Conservation (phyloP, 768 basidiomycete species). For the Floccularia luteovirens region DNA sequence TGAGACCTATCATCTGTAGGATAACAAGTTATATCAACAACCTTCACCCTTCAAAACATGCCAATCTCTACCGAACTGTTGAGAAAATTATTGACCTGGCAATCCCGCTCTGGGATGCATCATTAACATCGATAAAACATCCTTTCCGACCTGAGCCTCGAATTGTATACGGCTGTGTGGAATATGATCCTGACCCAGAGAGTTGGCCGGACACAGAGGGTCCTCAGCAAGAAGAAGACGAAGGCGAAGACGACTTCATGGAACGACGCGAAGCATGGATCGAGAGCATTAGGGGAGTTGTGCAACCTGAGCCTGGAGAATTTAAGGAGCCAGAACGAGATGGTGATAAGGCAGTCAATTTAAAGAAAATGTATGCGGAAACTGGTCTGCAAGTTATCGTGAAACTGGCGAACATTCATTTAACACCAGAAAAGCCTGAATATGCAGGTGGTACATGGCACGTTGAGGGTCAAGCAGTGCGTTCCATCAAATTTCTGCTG, state of each 20-base stretch:
- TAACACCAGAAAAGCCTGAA: constrained; percentile 21
- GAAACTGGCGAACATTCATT: constrained; percentile 19
- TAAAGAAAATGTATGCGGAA: too few species aligned
- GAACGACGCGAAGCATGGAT: background rate
- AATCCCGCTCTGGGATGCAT: constrained; percentile 18
- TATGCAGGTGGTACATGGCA: constrained; percentile 20
- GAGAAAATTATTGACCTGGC: constrained; percentile 13
- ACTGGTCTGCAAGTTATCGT: constrained; percentile 17
- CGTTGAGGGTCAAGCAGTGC: constrained; percentile 19
- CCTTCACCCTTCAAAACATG: constrained; percentile 15
- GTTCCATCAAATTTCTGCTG: background rate
- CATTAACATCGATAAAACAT: constrained; percentile 2
- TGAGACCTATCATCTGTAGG: constrained; percentile 3
- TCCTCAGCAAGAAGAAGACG: background rate
- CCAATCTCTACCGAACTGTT: constrained; percentile 13
- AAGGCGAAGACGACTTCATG: background rate
- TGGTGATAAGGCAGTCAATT: constrained; percentile 3
- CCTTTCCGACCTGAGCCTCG: background rate
- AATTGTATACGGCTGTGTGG: constrained; percentile 2
- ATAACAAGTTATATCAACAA: constrained; percentile 27
- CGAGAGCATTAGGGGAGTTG: background rate
- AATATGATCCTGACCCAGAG: constrained; percentile 9
- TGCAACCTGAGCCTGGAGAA: too few species aligned
- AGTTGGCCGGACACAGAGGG: constrained; percentile 2
- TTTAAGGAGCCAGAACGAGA: too few species aligned